A percentile compares a stretch with the other conserved stretches of the same genome.
These are phyloP conservation scores for Suhomyces faveliae DNA, from an alignment of 805 yeast genomes.

Conservation along the genomic window DNA sequence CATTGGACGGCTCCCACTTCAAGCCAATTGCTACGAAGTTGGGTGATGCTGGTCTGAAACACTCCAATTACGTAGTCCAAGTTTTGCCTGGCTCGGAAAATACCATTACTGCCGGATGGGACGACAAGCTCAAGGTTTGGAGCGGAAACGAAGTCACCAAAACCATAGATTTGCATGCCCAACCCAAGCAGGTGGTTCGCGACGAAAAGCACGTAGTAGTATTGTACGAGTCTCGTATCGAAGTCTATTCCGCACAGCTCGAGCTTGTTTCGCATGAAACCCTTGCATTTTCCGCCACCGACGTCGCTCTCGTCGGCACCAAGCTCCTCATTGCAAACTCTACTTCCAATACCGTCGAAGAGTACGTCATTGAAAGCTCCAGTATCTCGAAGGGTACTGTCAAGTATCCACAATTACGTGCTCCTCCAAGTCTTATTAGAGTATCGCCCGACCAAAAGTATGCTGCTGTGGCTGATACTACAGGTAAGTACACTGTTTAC, in stretches of 20 bases:
- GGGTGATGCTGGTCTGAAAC: slow-evolving; percentile 40
- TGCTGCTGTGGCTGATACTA: slow-evolving; percentile 81
- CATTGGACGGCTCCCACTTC: slow-evolving; percentile 17
- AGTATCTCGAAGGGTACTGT: slow-evolving; percentile 23
- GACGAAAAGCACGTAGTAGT: slow-evolving; percentile 28
- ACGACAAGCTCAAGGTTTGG: slow-evolving; percentile 61
- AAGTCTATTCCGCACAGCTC: slow-evolving; percentile 18
- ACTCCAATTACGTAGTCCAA: slow-evolving; percentile 66
- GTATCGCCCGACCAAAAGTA: slow-evolving; percentile 68
- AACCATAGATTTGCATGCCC: slow-evolving; percentile 21
- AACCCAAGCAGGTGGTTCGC: slow-evolving; percentile 36
- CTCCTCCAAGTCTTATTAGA: slow-evolving; percentile 60
- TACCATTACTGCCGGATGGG: slow-evolving; percentile 77
- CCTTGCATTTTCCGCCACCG: slow-evolving; percentile 23
- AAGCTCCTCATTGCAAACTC: slow-evolving; percentile 33
- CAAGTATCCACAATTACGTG: slow-evolving; percentile 51
- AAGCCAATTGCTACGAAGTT: slow-evolving; percentile 33
- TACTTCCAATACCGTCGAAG: slow-evolving; percentile 30
- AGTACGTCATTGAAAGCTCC: slow-evolving; percentile 13
- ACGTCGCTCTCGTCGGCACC: slow-evolving; percentile 22
- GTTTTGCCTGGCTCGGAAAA: slow-evolving; percentile 30
- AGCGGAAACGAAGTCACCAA: slow-evolving; percentile 13
- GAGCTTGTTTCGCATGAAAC: slow-evolving; percentile 15
- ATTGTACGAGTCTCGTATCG: slow-evolving; percentile 30
- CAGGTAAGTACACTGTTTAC: slow-evolving; percentile 84